These are phyloP conservation scores for Coniferiporia sulphurascens DNA, from an alignment of 1,284 basidiomycete species.

Conservation along the genomic window DNA sequence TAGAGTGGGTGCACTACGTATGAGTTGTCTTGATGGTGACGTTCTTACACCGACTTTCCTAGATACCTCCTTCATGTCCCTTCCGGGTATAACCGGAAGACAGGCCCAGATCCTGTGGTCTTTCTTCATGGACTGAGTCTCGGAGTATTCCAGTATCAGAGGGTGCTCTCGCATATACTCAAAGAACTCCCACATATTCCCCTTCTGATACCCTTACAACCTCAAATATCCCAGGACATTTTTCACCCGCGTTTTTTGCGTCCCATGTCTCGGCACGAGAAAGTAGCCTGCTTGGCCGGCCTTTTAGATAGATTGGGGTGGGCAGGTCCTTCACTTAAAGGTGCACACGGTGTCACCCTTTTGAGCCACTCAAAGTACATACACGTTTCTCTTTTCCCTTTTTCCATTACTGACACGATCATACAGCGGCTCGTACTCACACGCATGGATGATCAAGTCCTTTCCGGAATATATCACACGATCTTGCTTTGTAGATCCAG, in stretches of 20 bases:
- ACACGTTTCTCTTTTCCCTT: neutral
- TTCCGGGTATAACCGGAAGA: conserved; percentile 50
- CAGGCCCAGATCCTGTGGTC: conserved; percentile 64
- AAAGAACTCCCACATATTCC: conserved; percentile 62
- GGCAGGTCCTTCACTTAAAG: conserved; percentile 33
- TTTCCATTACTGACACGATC: neutral
- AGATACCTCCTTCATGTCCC: conserved; percentile 78
- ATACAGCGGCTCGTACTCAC: conserved; percentile 63
- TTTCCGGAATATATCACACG: conserved; percentile 63
- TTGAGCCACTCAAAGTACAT: conserved; percentile 85
- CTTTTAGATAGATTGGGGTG: conserved; percentile 66
- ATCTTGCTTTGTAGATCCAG: conserved; percentile 86
- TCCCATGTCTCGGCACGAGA: conserved; percentile 62
- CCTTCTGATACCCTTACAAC: conserved; percentile 75
- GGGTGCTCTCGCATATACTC: conserved; percentile 46
- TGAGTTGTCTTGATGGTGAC: neutral
- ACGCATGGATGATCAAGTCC: conserved; percentile 83
- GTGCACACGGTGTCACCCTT: conserved; percentile 59
- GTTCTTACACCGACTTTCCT: conserved; percentile 1
- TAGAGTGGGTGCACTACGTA: conserved; percentile 52
- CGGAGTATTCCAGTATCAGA: conserved; percentile 65
- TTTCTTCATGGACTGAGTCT: conserved; percentile 87
- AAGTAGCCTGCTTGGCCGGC: conserved; percentile 51
- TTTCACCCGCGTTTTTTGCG: conserved; percentile 70
- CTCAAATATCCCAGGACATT: conserved; percentile 80